phyloP scores from a whole-genome alignment of 345 rosid species.

The Stellera chamaejasme region DNA sequence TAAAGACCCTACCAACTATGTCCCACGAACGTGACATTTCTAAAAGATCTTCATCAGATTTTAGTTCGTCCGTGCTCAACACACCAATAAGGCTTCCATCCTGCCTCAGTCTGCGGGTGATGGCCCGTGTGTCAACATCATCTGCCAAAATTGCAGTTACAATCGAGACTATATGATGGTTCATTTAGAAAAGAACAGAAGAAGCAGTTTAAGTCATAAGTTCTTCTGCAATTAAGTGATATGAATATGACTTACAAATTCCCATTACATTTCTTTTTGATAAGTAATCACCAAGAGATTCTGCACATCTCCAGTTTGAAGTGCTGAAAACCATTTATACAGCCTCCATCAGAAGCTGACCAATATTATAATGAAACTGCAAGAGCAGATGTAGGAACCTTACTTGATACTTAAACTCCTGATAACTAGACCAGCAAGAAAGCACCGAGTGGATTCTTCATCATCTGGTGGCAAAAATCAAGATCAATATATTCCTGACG shows the following conservation, averaged over 20 bases:
- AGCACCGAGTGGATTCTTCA: constrained; percentile 83
- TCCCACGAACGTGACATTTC: constrained; percentile 86
- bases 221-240: background rate
- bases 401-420: constrained; percentile 76
- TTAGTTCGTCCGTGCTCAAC: constrained; percentile 73
- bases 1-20: constrained; percentile 50
- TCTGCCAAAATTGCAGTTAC: constrained; percentile 29
- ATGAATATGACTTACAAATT: constrained; percentile 40
- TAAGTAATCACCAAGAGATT: constrained; percentile 73
- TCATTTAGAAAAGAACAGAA: background rate
- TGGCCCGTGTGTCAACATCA: constrained; percentile 96
- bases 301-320: constrained; percentile 85
- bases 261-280: constrained; percentile 92
- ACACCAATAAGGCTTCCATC: constrained; percentile 98
- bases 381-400: background rate
- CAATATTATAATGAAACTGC: background rate
- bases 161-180: constrained; percentile 2
- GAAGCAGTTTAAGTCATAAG: background rate
- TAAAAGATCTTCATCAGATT: constrained; percentile 69
- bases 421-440: constrained; percentile 86
- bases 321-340: constrained; percentile 38
- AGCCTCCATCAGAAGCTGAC: background rate
- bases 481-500: background rate
- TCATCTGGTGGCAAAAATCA: constrained; percentile 45
- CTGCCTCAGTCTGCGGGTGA: constrained; percentile 87